Evolutionary conservation across 352 stramenopile species (phyloP), one percentile per base, ranked within the genome.

Genomic region (Thalassiosira exigua): DNA sequence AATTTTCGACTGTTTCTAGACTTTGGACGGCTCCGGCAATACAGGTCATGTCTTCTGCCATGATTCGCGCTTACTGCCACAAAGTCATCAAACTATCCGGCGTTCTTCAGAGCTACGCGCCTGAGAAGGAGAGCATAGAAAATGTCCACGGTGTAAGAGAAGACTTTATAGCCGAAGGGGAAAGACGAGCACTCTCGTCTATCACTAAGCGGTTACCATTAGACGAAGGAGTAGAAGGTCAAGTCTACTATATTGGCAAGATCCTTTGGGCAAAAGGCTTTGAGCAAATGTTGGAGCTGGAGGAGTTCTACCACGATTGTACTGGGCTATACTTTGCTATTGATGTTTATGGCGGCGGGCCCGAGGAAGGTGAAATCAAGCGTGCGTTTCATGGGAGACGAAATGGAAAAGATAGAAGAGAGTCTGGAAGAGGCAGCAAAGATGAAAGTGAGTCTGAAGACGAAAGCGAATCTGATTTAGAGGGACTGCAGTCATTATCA

Each of bases 221-320:
- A 26, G 59, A 84, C 41, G 76, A 77, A 57, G 48, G 82, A 46
- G 50, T 36, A 22, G 32, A 50, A 46, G 51, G 30, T 21, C 65
- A 75, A 33, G 67, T 84, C 19, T 96, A 96, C 69, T 95, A 93
- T 57, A 88, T 95, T 66, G 92, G 92, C 0, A 96, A 95, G 72
- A 82, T 93, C 11, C 53, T 95, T 0, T 95, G 90, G 91, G 88
- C 89, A 14, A 96, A 96, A 70, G 93, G 92, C n/a, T 88, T 95
- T 59, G 87, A 94, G 50, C 81, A 80, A 54, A 82, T 96, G 52
- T 58, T 94, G 11, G 79, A 93, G 30, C 70, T 95, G 19, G 30
- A 94, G 59, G 59, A 80, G 0, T 79, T 71, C 7, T 89, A 88
- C 60, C 64, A 71, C 51, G 64, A 85, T 61, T 65, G 57, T 12